phyloP scores from a whole-genome alignment of 225 moss, liverwort and hornwort genomes.

The Bryum argenteum region DNA sequence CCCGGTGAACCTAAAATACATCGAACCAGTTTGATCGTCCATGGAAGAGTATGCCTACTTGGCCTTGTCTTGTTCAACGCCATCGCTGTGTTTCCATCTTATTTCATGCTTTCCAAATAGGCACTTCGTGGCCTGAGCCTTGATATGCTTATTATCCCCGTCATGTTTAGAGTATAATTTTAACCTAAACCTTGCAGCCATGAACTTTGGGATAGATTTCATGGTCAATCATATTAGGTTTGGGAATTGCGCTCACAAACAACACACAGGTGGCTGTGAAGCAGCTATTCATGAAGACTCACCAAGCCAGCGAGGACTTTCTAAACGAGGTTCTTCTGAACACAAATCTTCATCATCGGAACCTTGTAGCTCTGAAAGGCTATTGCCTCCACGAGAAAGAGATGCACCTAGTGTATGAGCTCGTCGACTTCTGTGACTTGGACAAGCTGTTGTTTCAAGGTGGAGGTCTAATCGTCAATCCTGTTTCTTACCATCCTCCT shows the following conservation, averaged over 20 bases:
- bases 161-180: too few species aligned
- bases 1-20: too few species aligned
- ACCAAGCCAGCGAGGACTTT: slow-evolving; percentile 29
- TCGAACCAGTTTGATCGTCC: too few species aligned
- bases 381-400: slow-evolving; percentile 1
- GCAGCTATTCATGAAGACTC: slow-evolving; percentile 24
- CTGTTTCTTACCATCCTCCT: background rate
- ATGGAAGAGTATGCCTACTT: too few species aligned
- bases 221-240: too few species aligned
- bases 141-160: too few species aligned
- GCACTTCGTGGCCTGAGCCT: too few species aligned
- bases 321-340: slow-evolving; percentile 38
- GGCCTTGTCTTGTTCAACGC: too few species aligned
- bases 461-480: background rate
- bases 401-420: slow-evolving; percentile 11
- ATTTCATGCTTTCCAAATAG: too few species aligned
- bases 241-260: background rate
- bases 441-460: background rate
- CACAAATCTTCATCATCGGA: slow-evolving; percentile 30
- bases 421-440: slow-evolving; percentile 3
- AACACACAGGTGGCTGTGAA: slow-evolving; percentile 24
- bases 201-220: too few species aligned
- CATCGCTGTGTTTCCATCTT: too few species aligned
- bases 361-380: slow-evolving; percentile 16
- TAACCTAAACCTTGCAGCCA: too few species aligned